Conservation (phyloP, 108 stramenopile species). For the Skeletonema marinoi region DNA sequence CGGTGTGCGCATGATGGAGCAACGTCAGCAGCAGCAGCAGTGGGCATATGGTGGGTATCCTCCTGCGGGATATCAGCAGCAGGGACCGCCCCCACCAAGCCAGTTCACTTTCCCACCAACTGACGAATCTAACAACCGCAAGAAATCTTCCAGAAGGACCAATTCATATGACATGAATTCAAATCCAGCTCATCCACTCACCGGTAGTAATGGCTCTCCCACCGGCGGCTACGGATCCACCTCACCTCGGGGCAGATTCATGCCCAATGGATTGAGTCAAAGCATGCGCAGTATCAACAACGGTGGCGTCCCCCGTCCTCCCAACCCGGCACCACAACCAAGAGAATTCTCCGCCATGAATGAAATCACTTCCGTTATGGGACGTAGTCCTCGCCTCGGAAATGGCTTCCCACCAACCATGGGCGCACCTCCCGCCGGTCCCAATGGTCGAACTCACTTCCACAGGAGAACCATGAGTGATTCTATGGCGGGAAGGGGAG, state of each 20-base stretch:
- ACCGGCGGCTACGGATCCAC: conserved; percentile 7
- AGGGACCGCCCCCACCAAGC: conserved; percentile 15
- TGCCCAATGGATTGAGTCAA: neutral
- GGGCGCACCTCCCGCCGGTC: neutral
- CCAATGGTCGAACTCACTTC: neutral
- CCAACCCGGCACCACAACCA: neutral
- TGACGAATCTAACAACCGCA: conserved; percentile 10
- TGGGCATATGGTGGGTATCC: neutral
- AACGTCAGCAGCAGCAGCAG: conserved; percentile 18
- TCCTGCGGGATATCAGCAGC: neutral
- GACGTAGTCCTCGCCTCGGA: neutral
- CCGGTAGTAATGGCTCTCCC: neutral
- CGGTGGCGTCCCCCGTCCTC: conserved; percentile 11
- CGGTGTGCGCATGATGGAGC: conserved; percentile 28
- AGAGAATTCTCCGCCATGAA: conserved; percentile 27
- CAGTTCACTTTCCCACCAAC: conserved; percentile 7
- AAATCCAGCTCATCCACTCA: neutral
- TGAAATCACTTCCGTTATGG: conserved; percentile 38
- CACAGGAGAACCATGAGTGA: conserved; percentile 35
- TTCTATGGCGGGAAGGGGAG: conserved; percentile 4
- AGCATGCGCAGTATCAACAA: neutral
- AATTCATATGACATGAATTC: neutral
- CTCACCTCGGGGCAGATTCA: neutral
- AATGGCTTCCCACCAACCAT: neutral
- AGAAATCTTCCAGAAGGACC: neutral